A percentile compares a stretch with the other conserved stretches of the same genome.
phyloP scores from a whole-genome alignment of 164 flowering plant species.

The Akebia trifoliata region DNA sequence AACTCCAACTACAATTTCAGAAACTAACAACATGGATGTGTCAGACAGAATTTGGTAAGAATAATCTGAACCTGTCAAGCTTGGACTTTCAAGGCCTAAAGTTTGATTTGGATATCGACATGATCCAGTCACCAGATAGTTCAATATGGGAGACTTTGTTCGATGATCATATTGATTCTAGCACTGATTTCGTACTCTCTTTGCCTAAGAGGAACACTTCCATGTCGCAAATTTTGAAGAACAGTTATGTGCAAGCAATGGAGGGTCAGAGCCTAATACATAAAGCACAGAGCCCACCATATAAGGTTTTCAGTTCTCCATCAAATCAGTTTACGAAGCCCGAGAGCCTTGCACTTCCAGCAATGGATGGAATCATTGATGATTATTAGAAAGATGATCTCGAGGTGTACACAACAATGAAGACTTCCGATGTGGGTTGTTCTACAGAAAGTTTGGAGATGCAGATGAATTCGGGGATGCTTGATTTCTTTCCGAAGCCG shows the following conservation, averaged over 20 bases:
- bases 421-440: constrained; percentile 12
- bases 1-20: constrained; percentile 33
- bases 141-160: constrained; percentile 56
- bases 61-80: constrained; percentile 29
- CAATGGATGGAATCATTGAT: constrained; percentile 40
- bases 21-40: constrained; percentile 22
- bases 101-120: constrained; percentile 39
- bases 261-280: constrained; percentile 33
- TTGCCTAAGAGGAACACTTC: constrained; percentile 36
- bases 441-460: constrained; percentile 26
- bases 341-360: constrained; percentile 32
- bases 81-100: constrained; percentile 36
- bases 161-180: constrained; percentile 44
- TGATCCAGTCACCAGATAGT: constrained; percentile 51
- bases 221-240: constrained; percentile 11
- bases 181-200: constrained; percentile 50
- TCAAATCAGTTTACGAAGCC: constrained; percentile 35
- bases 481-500: constrained; percentile 24
- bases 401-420: constrained; percentile 16
- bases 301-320: constrained; percentile 41
- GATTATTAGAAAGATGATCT: constrained; percentile 32
- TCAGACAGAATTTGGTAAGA: constrained; percentile 16
- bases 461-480: constrained; percentile 22
- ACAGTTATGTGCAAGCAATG: constrained; percentile 26
- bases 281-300: constrained; percentile 49